Conservation (phyloP, 2,329 filamentous ascomycete species). For the Phoma sp. region DNA sequence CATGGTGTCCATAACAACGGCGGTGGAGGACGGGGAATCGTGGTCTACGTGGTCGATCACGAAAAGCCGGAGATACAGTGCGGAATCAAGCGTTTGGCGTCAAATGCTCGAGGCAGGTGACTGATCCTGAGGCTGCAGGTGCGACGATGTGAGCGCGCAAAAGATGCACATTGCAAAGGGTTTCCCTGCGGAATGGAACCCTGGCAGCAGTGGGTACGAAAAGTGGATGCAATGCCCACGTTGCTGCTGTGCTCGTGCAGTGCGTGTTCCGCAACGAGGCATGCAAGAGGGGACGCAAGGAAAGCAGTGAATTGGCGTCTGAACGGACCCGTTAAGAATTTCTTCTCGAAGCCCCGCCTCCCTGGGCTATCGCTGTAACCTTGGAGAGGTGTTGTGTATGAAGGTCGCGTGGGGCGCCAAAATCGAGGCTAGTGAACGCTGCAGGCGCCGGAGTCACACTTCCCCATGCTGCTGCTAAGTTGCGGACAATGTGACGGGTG, state of each 20-base stretch:
- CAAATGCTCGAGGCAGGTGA: constrained; percentile 12
- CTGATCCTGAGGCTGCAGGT: constrained; percentile 14
- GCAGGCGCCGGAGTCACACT: background rate
- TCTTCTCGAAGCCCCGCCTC: constrained; percentile 29
- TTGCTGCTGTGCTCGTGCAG: constrained; percentile 19
- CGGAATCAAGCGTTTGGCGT: constrained; percentile 13
- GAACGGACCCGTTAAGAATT: constrained; percentile 24
- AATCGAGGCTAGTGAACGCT: constrained; percentile 6
- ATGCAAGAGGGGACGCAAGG: constrained; percentile 13
- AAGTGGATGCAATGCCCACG: constrained; percentile 15
- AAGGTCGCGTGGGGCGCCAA: constrained; percentile 25
- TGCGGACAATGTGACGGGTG: background rate
- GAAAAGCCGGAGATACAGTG: constrained; percentile 13
- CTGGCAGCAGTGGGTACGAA: constrained; percentile 5
- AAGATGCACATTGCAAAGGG: constrained; percentile 8
- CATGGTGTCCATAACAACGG: constrained; percentile 16
- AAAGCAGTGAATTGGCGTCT: constrained; percentile 16
- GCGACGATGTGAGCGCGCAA: constrained; percentile 10
- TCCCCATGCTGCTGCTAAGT: background rate
- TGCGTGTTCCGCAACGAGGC: constrained; percentile 7
- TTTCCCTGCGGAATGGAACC: constrained; percentile 4
- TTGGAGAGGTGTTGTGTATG: constrained; percentile 7
- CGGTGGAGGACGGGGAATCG: constrained; percentile 6
- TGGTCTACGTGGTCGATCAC: constrained; percentile 13
- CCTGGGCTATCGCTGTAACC: constrained; percentile 30